Base-by-base conservation (phyloP, 2,329 filamentous ascomycete species). In the Cercospora sp. region DNA sequence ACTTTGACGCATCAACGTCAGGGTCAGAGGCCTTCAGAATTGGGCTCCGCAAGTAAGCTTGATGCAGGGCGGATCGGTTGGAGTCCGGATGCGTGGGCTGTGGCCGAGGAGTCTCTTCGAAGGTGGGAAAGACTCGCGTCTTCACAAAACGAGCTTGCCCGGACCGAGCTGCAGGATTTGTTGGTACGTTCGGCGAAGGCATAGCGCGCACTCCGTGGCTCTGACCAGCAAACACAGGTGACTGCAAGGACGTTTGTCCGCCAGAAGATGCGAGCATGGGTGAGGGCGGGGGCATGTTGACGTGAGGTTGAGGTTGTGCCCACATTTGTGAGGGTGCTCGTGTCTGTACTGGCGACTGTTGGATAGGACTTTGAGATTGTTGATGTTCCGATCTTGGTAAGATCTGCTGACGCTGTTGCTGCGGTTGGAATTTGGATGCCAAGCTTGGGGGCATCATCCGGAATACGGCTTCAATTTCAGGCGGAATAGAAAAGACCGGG, bases 11-110 rank as follows among this genome's bases (percentile, higher is more conserved):
- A 12, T 45, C 55, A 23, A 59, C 23, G 2, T 36, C 20, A 13
- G 67, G 10, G 8, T 71, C 45, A 18, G 57, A 61, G 18, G 67
- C 62, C 1, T 60, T 59, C 30, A 86, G 80, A 0, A 80, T 70
- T 3, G 87, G 87, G 70, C 84, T 87, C 26, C 83, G 83, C 30
- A 89, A 79, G 73, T 87, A 81, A 55, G 84, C 83, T 76, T 89
- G 86, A 72, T 90, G 88, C 7, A 90, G 79, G n/a, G 82, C 84
- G 30, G 80, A 81, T 7, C 80, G 74, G 26, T 78, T 76, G 20
- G 86, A 83, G 66, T 83, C 79, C 3, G 84, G 81, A 26, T 79
- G 74, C 10, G 79, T 77, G 33, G 80, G 80, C 67, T 80, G 78
- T 3, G 79, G 69, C 26, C 70, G 69, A 7, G 78, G 79, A 39